phyloP scores from a whole-genome alignment of 441 rosid species.

The Codiaeum variegatum region DNA sequence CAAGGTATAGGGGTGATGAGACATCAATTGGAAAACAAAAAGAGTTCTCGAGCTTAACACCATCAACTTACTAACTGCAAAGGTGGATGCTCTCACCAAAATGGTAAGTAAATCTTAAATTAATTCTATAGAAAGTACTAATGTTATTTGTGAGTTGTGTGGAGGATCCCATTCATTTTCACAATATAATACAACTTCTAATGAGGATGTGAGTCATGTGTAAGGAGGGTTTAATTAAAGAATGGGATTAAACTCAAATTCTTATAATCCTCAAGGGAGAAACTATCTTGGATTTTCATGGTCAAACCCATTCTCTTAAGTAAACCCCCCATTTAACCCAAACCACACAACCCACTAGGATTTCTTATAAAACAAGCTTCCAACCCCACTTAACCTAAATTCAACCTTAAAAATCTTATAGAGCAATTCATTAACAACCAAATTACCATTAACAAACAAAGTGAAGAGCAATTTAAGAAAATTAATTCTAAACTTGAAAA shows the following conservation, averaged over 20 bases:
- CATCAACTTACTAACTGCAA: too few species aligned
- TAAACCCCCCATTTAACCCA: background rate
- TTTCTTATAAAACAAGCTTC: too few species aligned
- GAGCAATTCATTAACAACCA: background rate
- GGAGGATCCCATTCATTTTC: too few species aligned
- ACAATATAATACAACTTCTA: background rate
- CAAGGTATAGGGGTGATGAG: background rate
- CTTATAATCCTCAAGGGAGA: background rate
- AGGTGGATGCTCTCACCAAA: too few species aligned
- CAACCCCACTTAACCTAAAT: background rate
- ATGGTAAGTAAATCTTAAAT: too few species aligned
- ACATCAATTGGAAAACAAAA: background rate
- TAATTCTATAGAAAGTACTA: too few species aligned
- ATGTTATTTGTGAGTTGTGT: too few species aligned
- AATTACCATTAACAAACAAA: background rate
- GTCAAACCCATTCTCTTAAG: background rate
- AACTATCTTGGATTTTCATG: background rate
- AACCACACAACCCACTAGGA: too few species aligned
- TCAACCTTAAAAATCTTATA: background rate
- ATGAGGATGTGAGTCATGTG: background rate
- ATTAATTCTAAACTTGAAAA: too few species aligned
- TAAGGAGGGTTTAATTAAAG: background rate
- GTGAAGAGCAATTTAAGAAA: too few species aligned
- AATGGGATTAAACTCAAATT: background rate
- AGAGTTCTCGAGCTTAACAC: background rate